Percentiles rank a stretch among this genome's conserved stretches.
Evolutionary conservation across 2,329 filamentous ascomycete species (phyloP).

Genomic region (Lasiodiplodia theobromae): DNA sequence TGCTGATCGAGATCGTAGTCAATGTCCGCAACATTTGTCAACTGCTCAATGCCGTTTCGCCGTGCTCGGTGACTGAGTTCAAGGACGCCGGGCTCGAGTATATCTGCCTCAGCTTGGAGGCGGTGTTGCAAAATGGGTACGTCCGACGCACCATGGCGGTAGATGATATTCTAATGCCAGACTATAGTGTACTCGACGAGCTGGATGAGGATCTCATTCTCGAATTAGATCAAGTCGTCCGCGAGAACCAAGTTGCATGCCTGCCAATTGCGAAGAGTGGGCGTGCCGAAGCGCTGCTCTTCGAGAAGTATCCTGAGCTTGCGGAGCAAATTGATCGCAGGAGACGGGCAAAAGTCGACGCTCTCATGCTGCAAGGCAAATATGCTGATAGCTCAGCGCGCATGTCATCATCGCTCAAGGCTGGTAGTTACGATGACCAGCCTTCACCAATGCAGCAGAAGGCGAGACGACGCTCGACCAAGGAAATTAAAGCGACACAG

Average conservation of each 20-base stretch:
- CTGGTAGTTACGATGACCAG: slow-evolving; percentile 71
- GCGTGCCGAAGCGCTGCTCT: slow-evolving; percentile 70
- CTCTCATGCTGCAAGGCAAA: slow-evolving; percentile 73
- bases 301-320: slow-evolving; percentile 70
- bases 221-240: slow-evolving; percentile 81
- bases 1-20: slow-evolving; percentile 53
- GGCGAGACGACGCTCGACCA: slow-evolving; percentile 40
- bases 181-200: slow-evolving; percentile 72
- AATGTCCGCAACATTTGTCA: slow-evolving; percentile 84
- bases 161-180: slow-evolving; percentile 30
- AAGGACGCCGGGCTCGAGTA: slow-evolving; percentile 90
- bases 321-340: slow-evolving; percentile 73
- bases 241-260: slow-evolving; percentile 79
- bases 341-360: slow-evolving; percentile 72
- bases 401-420: slow-evolving; percentile 65
- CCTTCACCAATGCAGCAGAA: slow-evolving; percentile 27
- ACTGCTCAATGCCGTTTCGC: slow-evolving; percentile 84
- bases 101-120: slow-evolving; percentile 88
- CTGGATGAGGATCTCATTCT: slow-evolving; percentile 82
- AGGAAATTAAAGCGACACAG: slow-evolving; percentile 55
- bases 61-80: slow-evolving; percentile 82
- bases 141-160: slow-evolving; percentile 27
- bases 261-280: slow-evolving; percentile 81
- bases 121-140: slow-evolving; percentile 85
- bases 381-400: slow-evolving; percentile 71